Evolutionary conservation across 495 filamentous ascomycete species (phyloP).

Genomic region (Neurospora pannonica): DNA sequence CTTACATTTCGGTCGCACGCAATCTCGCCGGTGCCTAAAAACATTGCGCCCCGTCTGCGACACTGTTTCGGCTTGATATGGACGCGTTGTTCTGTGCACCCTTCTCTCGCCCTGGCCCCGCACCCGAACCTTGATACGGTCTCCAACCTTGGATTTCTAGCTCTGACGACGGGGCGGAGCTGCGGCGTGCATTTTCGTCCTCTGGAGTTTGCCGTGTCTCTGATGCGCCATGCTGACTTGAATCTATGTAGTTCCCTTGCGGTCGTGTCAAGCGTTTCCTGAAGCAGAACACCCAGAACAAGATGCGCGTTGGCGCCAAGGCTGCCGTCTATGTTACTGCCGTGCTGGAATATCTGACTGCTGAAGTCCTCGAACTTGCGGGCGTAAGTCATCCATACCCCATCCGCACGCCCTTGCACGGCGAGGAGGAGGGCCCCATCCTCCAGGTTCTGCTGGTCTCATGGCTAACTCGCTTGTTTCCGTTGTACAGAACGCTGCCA

Average conservation of each 20-base stretch:
- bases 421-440: neutral
- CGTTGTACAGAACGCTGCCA: constrained; percentile 69
- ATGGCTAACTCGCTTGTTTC: neutral
- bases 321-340: constrained; percentile 97
- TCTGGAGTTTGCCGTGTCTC: neutral
- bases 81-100: neutral
- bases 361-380: constrained; percentile 95
- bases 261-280: constrained; percentile 99
- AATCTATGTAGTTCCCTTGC: constrained; percentile 73
- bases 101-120: neutral
- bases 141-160: neutral
- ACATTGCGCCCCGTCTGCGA: neutral
- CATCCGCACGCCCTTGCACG: neutral
- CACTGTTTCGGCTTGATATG: neutral
- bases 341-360: constrained; percentile 95
- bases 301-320: constrained; percentile 99
- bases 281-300: constrained; percentile 98
- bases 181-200: neutral
- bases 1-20: neutral
- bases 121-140: neutral
- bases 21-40: neutral
- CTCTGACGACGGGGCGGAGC: neutral
- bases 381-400: constrained; percentile 46
- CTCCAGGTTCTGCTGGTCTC: neutral
- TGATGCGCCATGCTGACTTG: constrained; percentile 23